Evolutionary conservation across 305 asterid genomes (phyloP).

Genomic region (Striga hermonthica): DNA sequence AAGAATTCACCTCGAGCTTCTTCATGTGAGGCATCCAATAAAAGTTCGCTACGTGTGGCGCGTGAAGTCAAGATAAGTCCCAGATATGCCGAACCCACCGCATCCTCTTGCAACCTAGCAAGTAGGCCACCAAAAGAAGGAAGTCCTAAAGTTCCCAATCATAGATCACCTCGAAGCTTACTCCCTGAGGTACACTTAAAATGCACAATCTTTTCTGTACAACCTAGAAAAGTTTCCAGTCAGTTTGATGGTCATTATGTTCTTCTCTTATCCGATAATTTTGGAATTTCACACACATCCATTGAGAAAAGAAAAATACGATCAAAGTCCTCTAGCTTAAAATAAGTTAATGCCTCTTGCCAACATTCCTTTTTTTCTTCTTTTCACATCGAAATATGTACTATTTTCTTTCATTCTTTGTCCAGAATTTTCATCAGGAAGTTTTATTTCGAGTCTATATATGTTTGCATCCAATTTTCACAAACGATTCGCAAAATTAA

Average conservation of each 20-base stretch:
- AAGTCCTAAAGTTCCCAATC: slow-evolving; percentile 61
- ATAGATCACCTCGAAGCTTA: slow-evolving; percentile 54
- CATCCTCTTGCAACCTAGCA: slow-evolving; percentile 51
- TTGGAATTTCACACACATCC: no score
- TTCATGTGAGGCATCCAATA: slow-evolving; percentile 31
- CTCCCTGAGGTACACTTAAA: slow-evolving; percentile 46
- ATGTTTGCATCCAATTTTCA: background rate
- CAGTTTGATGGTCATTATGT: no score
- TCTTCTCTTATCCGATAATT: background rate
- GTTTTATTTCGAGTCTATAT: background rate
- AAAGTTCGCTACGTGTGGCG: slow-evolving; percentile 63
- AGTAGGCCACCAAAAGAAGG: slow-evolving; percentile 53
- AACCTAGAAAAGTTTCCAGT: no score
- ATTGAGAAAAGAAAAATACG: no score
- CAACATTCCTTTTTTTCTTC: background rate
- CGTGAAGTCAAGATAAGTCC: slow-evolving; percentile 61
- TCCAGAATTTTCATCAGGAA: background rate
- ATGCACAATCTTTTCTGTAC: no score
- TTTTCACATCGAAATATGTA: background rate
- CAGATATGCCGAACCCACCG: slow-evolving; percentile 51
- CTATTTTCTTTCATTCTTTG: background rate
- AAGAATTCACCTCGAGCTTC: slow-evolving; percentile 48
- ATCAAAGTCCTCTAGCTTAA: no score
- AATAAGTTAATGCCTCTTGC: background rate
- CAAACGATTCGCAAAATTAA: no score